A percentile compares a stretch with the other conserved stretches of the same genome.
phyloP scores from a whole-genome alignment of 805 yeast genomes.

The Candida ascalaphidarum region DNA sequence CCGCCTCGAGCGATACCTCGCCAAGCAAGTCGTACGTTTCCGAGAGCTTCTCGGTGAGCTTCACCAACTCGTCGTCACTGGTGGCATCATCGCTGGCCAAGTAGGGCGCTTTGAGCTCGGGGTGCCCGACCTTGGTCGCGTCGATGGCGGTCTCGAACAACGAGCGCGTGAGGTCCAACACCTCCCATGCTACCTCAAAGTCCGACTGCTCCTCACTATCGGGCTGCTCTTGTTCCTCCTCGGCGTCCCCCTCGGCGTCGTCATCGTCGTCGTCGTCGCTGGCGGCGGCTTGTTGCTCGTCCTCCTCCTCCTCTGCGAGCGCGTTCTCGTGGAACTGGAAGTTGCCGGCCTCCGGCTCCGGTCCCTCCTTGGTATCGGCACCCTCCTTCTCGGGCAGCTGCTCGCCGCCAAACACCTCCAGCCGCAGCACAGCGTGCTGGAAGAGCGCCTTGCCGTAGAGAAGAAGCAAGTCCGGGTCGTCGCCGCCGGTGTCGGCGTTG shows the following conservation, averaged over 20 bases:
- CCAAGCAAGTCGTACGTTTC: constrained; percentile 77
- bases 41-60: constrained; percentile 46
- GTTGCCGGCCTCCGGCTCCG: constrained; percentile 5
- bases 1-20: constrained; percentile 84
- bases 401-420: constrained; percentile 71
- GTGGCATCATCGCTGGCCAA: constrained; percentile 20
- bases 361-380: constrained; percentile 2
- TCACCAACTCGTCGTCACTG: constrained; percentile 23
- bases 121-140: constrained; percentile 1
- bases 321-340: constrained; percentile 8
- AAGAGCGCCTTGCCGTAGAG: constrained; percentile 76
- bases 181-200: constrained; percentile 85
- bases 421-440: constrained; percentile 63
- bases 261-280: constrained; percentile 8
- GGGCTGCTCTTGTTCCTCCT: constrained; percentile 10
- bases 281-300: constrained; percentile 4
- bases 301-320: constrained; percentile 8
- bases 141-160: constrained; percentile 41
- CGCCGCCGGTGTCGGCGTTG: constrained; percentile 41
- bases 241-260: constrained; percentile 10
- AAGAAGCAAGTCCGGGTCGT: constrained; percentile 67
- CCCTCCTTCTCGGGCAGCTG: constrained; percentile 2
- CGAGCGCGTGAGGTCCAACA: constrained; percentile 69
- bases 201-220: constrained; percentile 51
- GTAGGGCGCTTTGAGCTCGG: constrained; percentile 13